Evolutionary conservation across 2,329 filamentous ascomycete genomes (phyloP).

Genomic region (Thelonectria rubi): DNA sequence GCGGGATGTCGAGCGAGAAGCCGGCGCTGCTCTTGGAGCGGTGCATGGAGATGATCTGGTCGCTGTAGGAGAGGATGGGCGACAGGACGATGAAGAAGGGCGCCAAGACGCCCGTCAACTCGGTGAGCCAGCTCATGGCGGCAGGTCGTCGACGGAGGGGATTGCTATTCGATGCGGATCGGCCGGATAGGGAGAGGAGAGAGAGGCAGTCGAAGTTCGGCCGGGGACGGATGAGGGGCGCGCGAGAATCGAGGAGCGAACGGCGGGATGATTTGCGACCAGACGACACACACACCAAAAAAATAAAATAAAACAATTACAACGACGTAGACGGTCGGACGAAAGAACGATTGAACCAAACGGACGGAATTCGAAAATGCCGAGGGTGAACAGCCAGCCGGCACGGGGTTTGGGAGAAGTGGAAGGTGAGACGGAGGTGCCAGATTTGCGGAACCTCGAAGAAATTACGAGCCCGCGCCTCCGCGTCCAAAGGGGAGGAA

Average conservation of each 20-base stretch:
- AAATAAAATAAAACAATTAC: background rate
- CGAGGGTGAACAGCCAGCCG: background rate
- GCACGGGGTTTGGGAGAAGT: slow-evolving; percentile 7
- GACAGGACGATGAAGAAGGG: slow-evolving; percentile 71
- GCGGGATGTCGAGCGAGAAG: slow-evolving; percentile 75
- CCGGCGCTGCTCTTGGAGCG: slow-evolving; percentile 70
- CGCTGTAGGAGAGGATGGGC: slow-evolving; percentile 71
- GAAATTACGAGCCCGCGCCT: slow-evolving; percentile 15
- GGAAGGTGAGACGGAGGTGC: slow-evolving; percentile 17
- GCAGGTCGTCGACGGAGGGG: slow-evolving; percentile 53
- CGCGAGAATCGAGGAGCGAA: slow-evolving; percentile 1
- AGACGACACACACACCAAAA: background rate
- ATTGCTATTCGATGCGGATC: slow-evolving; percentile 11
- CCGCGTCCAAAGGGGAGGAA: too few relatives aligned
- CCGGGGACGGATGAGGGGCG: slow-evolving; percentile 1
- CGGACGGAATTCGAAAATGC: slow-evolving; percentile 8
- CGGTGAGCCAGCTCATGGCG: slow-evolving; percentile 37
- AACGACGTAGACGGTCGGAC: background rate
- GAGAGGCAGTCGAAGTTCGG: slow-evolving; percentile 10
- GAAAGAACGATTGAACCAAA: slow-evolving; percentile 7
- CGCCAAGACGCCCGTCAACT: slow-evolving; percentile 62
- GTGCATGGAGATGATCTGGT: slow-evolving; percentile 73
- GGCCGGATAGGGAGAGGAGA: slow-evolving; percentile 8
- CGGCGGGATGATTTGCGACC: slow-evolving; percentile 9
- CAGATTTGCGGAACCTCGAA: slow-evolving; percentile 23